Conservation (phyloP, 2,329 filamentous ascomycete species). For the Ascochyta koolunga region DNA sequence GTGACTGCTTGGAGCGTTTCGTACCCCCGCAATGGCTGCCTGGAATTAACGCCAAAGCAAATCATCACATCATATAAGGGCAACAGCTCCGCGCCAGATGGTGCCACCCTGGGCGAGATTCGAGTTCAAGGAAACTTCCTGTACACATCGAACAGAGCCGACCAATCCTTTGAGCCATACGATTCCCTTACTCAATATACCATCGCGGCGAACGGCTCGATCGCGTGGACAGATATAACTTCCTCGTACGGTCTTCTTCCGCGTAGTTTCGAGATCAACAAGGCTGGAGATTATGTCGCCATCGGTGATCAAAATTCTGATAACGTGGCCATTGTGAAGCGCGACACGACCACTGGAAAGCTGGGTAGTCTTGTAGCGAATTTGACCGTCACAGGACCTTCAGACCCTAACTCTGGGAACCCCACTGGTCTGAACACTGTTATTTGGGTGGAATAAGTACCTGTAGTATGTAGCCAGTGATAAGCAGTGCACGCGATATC, state of each 20-base stretch:
- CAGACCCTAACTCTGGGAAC: slow-evolving; percentile 4
- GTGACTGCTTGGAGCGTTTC: slow-evolving; percentile 41
- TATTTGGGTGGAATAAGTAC: slow-evolving; percentile 9
- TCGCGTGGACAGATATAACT: slow-evolving; percentile 39
- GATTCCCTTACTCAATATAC: slow-evolving; percentile 46
- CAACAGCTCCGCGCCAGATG: slow-evolving; percentile 34
- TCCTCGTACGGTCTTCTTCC: slow-evolving; percentile 45
- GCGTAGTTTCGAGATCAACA: slow-evolving; percentile 45
- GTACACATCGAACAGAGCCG: slow-evolving; percentile 46
- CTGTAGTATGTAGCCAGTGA: background rate
- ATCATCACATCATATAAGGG: slow-evolving; percentile 43
- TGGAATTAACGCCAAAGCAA: slow-evolving; percentile 40
- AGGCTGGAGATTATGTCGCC: slow-evolving; percentile 40
- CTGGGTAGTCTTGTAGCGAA: slow-evolving; percentile 34
- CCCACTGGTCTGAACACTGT: slow-evolving; percentile 12
- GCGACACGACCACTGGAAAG: slow-evolving; percentile 38
- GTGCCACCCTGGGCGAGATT: slow-evolving; percentile 43
- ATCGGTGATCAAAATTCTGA: slow-evolving; percentile 43
- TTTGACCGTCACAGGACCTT: slow-evolving; percentile 26
- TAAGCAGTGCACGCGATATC: background rate
- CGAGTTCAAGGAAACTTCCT: slow-evolving; percentile 41
- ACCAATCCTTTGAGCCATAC: slow-evolving; percentile 43
- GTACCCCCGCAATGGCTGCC: slow-evolving; percentile 40
- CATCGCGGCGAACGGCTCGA: slow-evolving; percentile 37
- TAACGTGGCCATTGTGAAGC: slow-evolving; percentile 43